Base-by-base conservation (phyloP, 2,329 filamentous ascomycete genomes). In the Phyllosticta citribraziliensis region DNA sequence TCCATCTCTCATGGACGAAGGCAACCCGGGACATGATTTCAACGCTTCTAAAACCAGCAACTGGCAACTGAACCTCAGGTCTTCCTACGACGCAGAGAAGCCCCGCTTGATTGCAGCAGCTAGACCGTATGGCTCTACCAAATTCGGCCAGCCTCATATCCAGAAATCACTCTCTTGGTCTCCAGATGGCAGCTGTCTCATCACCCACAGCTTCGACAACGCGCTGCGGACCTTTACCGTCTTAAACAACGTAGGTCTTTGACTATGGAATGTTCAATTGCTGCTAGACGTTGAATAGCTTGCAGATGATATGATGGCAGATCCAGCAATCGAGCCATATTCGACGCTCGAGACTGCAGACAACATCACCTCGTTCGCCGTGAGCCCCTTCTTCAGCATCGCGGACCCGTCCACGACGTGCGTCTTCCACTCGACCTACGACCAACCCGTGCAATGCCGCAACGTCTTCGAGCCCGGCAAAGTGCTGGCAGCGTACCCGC, bases 121-220 rank as follows among this genome's bases (percentile, higher is more conserved):
- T 25, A 3, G 3, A 11, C 51, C 51, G 2, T 52, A 20, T 11
- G n/a, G 11, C n/a, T 20, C 51, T 9, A 10, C 51, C 5, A 25
- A 10, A 20, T 2, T 17, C 33, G 11, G 52, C 47, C 58, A 35
- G 14, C 5, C 22, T 55, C 47, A 57, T 14, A 14, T 56, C 10
- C 55, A 60, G 78, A 61, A 33, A 17, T 9, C n/a, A 3, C 50
- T 51, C 2, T 17, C 10, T 6, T 61, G 79, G 78, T 75, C 79
- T 8, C 73, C 80, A 17, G 84, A 86, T 68, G 84, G 84, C 6
- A 84, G 81, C 1, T 80, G 77, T 22, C 68, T 86, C 24, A 68
- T 87, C 62, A 81, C 82, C 2, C 78, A 79, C 51, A 80, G 76
- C 62, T 78, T 75, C 20, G 77, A 82, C 64, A 74, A 81, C 57